Conservation (phyloP, 768 basidiomycete species). For the Multifurca ochricompacta region DNA sequence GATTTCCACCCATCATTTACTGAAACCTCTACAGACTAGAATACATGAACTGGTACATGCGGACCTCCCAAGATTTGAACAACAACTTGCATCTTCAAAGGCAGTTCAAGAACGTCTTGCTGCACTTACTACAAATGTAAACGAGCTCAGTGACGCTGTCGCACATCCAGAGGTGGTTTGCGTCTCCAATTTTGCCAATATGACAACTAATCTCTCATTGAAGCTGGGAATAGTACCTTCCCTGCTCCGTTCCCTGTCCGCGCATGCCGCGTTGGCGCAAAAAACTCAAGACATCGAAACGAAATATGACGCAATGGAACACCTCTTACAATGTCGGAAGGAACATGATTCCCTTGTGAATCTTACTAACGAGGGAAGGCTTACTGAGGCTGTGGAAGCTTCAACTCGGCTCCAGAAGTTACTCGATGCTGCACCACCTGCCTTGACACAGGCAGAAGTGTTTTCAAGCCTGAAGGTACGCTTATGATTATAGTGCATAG, state of each 20-base stretch:
- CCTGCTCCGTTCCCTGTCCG: slow-evolving; percentile 45
- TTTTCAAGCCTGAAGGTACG: slow-evolving; percentile 52
- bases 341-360: slow-evolving; percentile 38
- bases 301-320: slow-evolving; percentile 42
- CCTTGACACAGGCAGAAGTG: slow-evolving; percentile 45
- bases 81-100: slow-evolving; percentile 53
- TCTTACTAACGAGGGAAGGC: slow-evolving; percentile 47
- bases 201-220: slow-evolving; percentile 8
- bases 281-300: slow-evolving; percentile 48
- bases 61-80: slow-evolving; percentile 55
- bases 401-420: slow-evolving; percentile 36
- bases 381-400: slow-evolving; percentile 54
- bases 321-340: slow-evolving; percentile 45
- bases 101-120: slow-evolving; percentile 55
- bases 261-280: slow-evolving; percentile 58
- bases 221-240: slow-evolving; percentile 65
- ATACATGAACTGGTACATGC: slow-evolving; percentile 68
- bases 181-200: slow-evolving; percentile 14
- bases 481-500: slow-evolving; percentile 12
- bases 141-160: slow-evolving; percentile 41
- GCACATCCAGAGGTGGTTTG: slow-evolving; percentile 51
- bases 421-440: slow-evolving; percentile 41
- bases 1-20: slow-evolving; percentile 1
- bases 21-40: slow-evolving; percentile 36
- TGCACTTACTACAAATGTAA: slow-evolving; percentile 45